phyloP scores from a whole-genome alignment of 2,329 filamentous ascomycete genomes.

The Colletotrichum simmondsii region DNA sequence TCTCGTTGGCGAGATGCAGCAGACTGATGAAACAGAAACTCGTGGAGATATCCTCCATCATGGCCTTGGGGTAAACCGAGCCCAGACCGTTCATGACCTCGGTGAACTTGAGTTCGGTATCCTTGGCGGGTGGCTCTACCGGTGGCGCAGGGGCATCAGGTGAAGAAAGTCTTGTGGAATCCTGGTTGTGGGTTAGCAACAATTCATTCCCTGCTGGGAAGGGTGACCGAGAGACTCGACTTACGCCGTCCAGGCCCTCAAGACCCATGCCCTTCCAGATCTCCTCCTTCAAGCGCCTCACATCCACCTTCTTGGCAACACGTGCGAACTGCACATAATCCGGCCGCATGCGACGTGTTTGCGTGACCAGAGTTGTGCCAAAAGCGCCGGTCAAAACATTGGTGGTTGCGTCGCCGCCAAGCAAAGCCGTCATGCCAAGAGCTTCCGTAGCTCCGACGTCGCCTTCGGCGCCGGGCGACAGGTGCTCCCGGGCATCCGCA shows the following conservation, averaged over 20 bases:
- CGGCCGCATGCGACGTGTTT: constrained; percentile 70
- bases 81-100: constrained; percentile 91
- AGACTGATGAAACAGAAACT: constrained; percentile 93
- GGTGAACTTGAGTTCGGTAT: constrained; percentile 82
- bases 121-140: constrained; percentile 48
- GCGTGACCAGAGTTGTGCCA: constrained; percentile 75
- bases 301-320: constrained; percentile 78
- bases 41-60: constrained; percentile 94
- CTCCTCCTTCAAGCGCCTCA: constrained; percentile 75
- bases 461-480: constrained; percentile 72
- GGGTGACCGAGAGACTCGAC: constrained; percentile 34
- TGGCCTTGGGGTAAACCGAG: constrained; percentile 83
- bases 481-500: constrained; percentile 82
- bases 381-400: constrained; percentile 61
- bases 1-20: constrained; percentile 91
- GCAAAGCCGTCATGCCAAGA: constrained; percentile 59
- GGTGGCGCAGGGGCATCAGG: constrained; percentile 44
- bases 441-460: constrained; percentile 58
- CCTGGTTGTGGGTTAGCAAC: constrained; percentile 13
- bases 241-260: constrained; percentile 59
- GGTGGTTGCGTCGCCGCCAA: constrained; percentile 62
- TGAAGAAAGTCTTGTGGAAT: constrained; percentile 35
- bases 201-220: not conserved
- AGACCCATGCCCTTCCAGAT: constrained; percentile 75
- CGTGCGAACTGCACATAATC: constrained; percentile 79